Evolutionary conservation across 1,284 basidiomycete genomes (phyloP), one percentile per base, ranked within the genome.

Genomic region (Earliella scabrosa): DNA sequence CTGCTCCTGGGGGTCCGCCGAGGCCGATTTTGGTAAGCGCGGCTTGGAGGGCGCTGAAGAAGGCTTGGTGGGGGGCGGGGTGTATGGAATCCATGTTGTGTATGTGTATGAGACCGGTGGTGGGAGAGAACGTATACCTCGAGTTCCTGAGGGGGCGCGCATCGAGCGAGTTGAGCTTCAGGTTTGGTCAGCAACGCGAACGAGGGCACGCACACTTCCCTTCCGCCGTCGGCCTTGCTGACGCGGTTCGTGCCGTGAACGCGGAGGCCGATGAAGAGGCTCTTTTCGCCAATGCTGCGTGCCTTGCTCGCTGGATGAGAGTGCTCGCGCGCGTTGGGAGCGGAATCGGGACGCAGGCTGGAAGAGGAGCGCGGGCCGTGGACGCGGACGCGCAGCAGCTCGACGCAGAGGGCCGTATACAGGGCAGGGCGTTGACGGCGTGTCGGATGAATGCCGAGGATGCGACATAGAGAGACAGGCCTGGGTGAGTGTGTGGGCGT

Each of bases 81-180:
- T 86, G 80, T 47, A 92, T 92, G 11, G 85, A 85, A 66, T 91
- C 80, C 36, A 92, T 75, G 34, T 75, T 77, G 65, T 92, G 90
- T 44, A 77, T 63, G 39, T 82, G 68, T 51, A 92, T 85, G 38
- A 85, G 77, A 2, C 88, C 90, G 0, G 82, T 82, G 8, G 69
- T 55, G 0, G 87, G 86, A 1, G 87, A 89, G 68, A 92, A 91
- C 0, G 75, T 75, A 68, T 92, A 92, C 18, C 86, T 90, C 51
- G 85, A 88, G 61, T 82, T 80, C 34, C 89, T 91, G 69, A 3
- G 34, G 2, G 16, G 4, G 18, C 26, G 1, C 9, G 1, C 14
- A 11, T 16, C 21, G 11, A 29, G 44, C 26, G n/a, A n/a, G n/a
- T n/a, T 32, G 26, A 29, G 32, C 29, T 8, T 20, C 16, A 29